Evolutionary conservation across 805 yeast genomes (phyloP).

Genomic region (Ogataea pilisensis): DNA sequence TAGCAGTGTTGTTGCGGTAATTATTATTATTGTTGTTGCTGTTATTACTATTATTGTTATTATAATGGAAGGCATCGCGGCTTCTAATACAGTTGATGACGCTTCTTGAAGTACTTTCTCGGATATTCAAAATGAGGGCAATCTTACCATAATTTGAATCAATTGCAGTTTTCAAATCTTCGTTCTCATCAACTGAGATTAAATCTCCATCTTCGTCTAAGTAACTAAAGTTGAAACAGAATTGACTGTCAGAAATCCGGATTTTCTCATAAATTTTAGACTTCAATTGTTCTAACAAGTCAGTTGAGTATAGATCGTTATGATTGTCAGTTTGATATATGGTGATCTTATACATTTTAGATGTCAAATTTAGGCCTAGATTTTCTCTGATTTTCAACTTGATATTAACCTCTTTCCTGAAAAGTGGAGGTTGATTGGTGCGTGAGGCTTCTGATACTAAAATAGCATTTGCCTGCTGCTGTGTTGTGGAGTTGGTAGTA

Average conservation of each 20-base stretch:
- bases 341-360: conserved; percentile 24
- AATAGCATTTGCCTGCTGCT: too few species aligned
- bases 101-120: conserved; percentile 1
- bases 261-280: conserved; percentile 18
- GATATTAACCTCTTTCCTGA: conserved; percentile 10
- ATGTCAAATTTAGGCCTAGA: conserved; percentile 15
- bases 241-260: conserved; percentile 18
- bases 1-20: neutral
- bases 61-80: conserved; percentile 2
- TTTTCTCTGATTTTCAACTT: conserved; percentile 20
- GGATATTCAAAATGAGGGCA: conserved; percentile 15
- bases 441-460: neutral
- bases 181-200: conserved; percentile 30
- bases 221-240: conserved; percentile 32
- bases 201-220: conserved; percentile 37
- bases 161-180: conserved; percentile 30
- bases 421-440: neutral
- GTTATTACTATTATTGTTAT: neutral
- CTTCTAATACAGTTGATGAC: conserved; percentile 1
- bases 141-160: conserved; percentile 11
- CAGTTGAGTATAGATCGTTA: conserved; percentile 5
- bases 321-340: conserved; percentile 9
- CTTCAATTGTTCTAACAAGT: conserved; percentile 9
- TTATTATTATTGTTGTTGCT: neutral
- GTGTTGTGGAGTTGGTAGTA: too few species aligned